Percentiles rank a stretch among this genome's conserved stretches.
phyloP scores from a whole-genome alignment of 306 rosid genomes.

The Medicago arabica region DNA sequence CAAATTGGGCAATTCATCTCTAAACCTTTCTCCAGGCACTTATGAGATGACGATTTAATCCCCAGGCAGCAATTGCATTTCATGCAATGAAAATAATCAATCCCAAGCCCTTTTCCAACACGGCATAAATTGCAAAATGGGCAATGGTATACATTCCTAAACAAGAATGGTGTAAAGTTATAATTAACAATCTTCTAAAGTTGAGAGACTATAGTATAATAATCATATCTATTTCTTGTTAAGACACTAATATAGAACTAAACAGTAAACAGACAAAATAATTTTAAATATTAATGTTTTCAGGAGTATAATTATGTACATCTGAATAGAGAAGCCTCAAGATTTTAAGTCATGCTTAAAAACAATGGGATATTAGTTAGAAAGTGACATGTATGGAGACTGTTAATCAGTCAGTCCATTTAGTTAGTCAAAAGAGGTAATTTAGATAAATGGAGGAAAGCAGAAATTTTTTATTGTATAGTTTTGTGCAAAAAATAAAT shows the following conservation, averaged over 20 bases:
- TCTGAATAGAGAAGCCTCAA: conserved; percentile 33
- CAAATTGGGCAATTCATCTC: conserved; percentile 99
- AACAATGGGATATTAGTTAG: conserved; percentile 19
- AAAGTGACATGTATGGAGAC: not conserved
- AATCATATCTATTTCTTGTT: conserved; percentile 32
- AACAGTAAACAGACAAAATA: conserved; percentile 13
- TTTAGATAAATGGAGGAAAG: not conserved
- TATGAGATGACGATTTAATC: conserved; percentile 79
- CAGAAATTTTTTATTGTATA: conserved; percentile 2
- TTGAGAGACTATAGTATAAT: conserved; percentile 27
- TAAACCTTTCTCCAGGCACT: conserved; percentile 92
- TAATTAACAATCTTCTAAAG: conserved; percentile 19
- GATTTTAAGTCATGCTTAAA: conserved; percentile 5
- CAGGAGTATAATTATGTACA: conserved; percentile 14
- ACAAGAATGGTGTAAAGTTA: conserved; percentile 27
- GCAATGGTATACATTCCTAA: conserved; percentile 95
- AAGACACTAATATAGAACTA: conserved; percentile 12
- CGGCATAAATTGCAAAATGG: conserved; percentile 99
- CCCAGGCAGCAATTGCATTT: conserved; percentile 98
- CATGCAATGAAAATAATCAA: conserved; percentile 97
- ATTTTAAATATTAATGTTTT: conserved; percentile 5
- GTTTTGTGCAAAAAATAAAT: not conserved
- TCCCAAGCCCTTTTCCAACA: conserved; percentile 93
- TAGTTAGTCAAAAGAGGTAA: not conserved
- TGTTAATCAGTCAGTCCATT: not conserved